Base-by-base conservation (phyloP, 2,329 filamentous ascomycete genomes). In the Aspergillus puulaauensis region DNA sequence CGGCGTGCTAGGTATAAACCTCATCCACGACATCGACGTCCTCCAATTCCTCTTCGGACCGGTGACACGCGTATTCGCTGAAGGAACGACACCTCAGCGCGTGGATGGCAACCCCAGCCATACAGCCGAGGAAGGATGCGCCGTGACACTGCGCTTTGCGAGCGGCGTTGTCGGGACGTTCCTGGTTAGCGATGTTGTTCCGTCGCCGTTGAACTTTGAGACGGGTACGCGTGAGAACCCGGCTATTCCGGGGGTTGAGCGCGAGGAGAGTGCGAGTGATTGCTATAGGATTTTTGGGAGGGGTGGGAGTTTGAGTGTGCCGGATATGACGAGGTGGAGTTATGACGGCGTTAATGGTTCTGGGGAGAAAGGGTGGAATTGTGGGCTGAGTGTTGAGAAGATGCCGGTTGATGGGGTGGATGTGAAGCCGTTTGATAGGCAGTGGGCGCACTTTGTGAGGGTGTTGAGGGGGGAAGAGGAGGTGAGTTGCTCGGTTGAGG, bases 11-110 rank as follows among this genome's bases (percentile, higher is more conserved):
- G 71, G 81, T 3, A 86, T 86, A 59, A 87, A 86, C 64, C 70
- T 86, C 44, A 78, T 86, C n/a, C 84, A 87, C 63, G 84, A 87
- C 50, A 72, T 86, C 40, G 84, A 86, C 59, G 70, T 85, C 0
- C 71, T 87, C 17, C 83, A 86, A 47, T 80, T 81, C 66, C 70
- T 86, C 1, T 77, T 86, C 24, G 83, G 83, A 0, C 78, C 81
- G 0, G 81, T 87, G 24, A 65, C 67, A 0, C 73, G 79, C 0
- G 79, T 86, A 0, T 78, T 81, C 35, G 83, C 81, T 0, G 80
- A 86, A 61, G 71, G 74, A 50, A 79, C 75, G 0, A 48, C 66
- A 0, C 76, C 79, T 0, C 77, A 79, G 35, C 74, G 84, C 1
- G 71, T 72, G 3, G 9, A 3, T 2, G 6, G 17, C 0, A 40